A percentile compares a stretch with the other conserved stretches of the same genome.
Conservation (phyloP, 805 yeast genomes). For the Ogataea allantospora region DNA sequence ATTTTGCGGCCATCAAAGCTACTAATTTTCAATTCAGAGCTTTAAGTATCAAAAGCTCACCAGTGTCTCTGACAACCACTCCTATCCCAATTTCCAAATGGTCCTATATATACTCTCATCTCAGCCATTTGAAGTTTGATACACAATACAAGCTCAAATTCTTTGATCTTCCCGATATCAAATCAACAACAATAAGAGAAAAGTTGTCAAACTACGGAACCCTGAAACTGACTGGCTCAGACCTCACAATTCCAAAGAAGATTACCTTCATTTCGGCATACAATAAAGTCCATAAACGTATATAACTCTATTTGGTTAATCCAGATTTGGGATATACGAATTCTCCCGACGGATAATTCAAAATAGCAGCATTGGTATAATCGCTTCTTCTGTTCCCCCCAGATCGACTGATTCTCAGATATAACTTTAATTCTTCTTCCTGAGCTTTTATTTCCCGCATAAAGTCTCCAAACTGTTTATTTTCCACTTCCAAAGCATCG, state of each 20-base stretch:
- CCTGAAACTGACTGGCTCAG: conserved; percentile 46
- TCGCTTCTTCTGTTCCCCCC: conserved; percentile 45
- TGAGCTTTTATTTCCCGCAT: conserved; percentile 33
- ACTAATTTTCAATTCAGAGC: conserved; percentile 33
- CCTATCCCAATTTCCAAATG: conserved; percentile 27
- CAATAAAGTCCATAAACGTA: conserved; percentile 1
- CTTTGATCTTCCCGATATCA: conserved; percentile 18
- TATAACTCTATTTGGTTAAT: conserved; percentile 14
- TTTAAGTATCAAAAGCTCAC: conserved; percentile 39
- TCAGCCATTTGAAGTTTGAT: conserved; percentile 14
- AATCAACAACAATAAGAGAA: conserved; percentile 22
- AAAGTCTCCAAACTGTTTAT: conserved; percentile 31
- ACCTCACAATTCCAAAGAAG: conserved; percentile 44
- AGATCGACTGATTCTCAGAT: conserved; percentile 52
- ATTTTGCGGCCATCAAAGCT: conserved; percentile 11
- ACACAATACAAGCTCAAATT: conserved; percentile 23
- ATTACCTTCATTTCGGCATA: conserved; percentile 36
- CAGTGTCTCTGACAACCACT: conserved; percentile 37
- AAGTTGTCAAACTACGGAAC: conserved; percentile 45
- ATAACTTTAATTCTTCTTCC: conserved; percentile 40
- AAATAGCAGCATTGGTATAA: conserved; percentile 60
- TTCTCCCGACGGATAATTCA: conserved; percentile 60
- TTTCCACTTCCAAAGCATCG: conserved; percentile 32
- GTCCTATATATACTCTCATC: conserved; percentile 12
- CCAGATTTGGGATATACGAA: conserved; percentile 31